Conservation (phyloP, 2,329 filamentous ascomycete species). For the Chaetomium globosum region DNA sequence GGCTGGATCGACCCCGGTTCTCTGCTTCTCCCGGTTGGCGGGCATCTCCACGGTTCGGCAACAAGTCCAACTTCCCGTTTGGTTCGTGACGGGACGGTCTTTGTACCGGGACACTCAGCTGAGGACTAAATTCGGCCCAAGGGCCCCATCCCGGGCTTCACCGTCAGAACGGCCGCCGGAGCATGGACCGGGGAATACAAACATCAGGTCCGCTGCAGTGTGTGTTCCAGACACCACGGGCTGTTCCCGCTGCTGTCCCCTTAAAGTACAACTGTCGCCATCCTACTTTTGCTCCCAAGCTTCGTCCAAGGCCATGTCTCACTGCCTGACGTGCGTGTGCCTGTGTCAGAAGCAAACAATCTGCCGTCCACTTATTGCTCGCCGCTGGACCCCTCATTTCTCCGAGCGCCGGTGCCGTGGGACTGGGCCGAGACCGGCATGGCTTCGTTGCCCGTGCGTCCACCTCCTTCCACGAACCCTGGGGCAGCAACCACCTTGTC, state of each 20-base stretch:
- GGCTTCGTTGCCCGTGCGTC: conserved; percentile 17
- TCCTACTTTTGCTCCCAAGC: conserved; percentile 17
- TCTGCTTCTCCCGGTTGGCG: conserved; percentile 21
- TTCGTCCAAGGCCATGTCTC: conserved; percentile 33
- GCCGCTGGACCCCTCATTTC: conserved; percentile 14
- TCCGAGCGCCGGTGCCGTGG: conserved; percentile 31
- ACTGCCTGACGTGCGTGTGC: conserved; percentile 33
- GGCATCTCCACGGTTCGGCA: conserved; percentile 18
- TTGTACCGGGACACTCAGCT: conserved; percentile 20
- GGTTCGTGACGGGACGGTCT: conserved; percentile 31
- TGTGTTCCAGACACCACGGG: conserved; percentile 37
- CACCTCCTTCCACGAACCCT: background rate
- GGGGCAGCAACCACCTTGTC: background rate
- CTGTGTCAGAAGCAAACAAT: conserved; percentile 32
- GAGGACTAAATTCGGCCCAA: conserved; percentile 1
- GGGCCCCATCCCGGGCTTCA: conserved; percentile 8
- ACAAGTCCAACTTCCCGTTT: conserved; percentile 17
- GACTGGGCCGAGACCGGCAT: conserved; percentile 24
- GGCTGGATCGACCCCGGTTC: conserved; percentile 15
- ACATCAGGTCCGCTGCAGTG: conserved; percentile 33
- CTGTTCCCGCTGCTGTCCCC: conserved; percentile 25
- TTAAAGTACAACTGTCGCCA: conserved; percentile 35
- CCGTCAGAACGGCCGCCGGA: conserved; percentile 22
- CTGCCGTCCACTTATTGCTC: conserved; percentile 24
- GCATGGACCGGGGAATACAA: conserved; percentile 35